Base-by-base conservation (phyloP, 208 protist species). In the Trypanosoma congolense region DNA sequence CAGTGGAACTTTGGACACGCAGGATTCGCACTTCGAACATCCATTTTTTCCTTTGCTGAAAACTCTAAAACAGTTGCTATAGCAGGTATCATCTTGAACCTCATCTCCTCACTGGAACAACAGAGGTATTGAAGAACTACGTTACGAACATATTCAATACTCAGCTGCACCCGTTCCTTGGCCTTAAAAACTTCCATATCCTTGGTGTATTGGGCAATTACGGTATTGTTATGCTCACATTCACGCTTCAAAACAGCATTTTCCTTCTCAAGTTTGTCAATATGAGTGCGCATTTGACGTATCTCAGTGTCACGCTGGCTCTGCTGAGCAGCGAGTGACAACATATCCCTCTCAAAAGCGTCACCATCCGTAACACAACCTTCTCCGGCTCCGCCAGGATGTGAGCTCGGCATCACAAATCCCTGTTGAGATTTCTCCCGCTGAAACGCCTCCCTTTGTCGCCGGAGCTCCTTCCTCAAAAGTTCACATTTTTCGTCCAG, bases 11-110 rank as follows among this genome's bases (percentile, higher is more conserved):
- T 63, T 0, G 87, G 87, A 56, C 87, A 93, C 4, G 30, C 29
- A 3, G 81, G 83, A 40, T 90, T 91, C 0, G 75, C 75, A 19
- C 31, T 55, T 41, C 73, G 63, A 0, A 93, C 71, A 16, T 71
- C 76, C 59, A 77, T 60, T 58, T 91, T 94, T 65, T 94, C 83
- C 36, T 72, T 72, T n/a, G 41, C 46, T 18, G 45, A 83, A 61
- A 94, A 91, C 46, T 89, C 81, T 31, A 94, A 60, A 5, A 91
- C 83, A 5, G 87, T 88, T n/a, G 76, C 70, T 44, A 94, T 94
- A 5, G 83, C 87, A 0, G 87, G 87, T 12, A 94, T 84, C 81
- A 94, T 91, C 56, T 88, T 77, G 3, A 83, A 61, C 1, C 87
- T 80, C 26, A 89, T 25, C 10, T 83, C 76, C 9, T 83, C 79